These are phyloP conservation scores for Cytospora schulzeri DNA, from an alignment of 2,329 filamentous ascomycete genomes.

Conservation along the genomic window DNA sequence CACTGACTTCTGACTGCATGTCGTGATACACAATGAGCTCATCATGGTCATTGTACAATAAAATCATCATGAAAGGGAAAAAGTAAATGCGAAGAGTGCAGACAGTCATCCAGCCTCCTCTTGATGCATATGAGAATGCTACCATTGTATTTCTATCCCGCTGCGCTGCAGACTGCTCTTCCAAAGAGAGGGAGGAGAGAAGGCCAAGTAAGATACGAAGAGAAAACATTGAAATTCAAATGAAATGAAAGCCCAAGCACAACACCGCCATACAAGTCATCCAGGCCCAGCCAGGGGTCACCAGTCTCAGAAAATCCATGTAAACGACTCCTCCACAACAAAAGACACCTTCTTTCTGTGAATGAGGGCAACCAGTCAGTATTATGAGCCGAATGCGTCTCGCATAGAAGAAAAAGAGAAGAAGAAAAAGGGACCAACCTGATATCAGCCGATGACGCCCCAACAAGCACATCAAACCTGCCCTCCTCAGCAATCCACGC, in stretches of 20 bases:
- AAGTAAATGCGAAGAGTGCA: too few species aligned
- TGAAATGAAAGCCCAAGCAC: constrained; percentile 13
- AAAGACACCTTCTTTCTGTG: constrained; percentile 43
- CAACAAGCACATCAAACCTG: constrained; percentile 61
- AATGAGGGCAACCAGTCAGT: constrained; percentile 27
- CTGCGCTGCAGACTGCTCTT: background rate
- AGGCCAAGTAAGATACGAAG: too few species aligned
- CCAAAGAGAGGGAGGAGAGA: constrained; percentile 35
- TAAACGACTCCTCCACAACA: constrained; percentile 65
- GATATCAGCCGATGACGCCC: constrained; percentile 64
- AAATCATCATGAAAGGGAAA: too few species aligned
- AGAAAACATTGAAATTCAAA: background rate
- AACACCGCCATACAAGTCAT: background rate
- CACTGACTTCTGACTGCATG: too few species aligned
- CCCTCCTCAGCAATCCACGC: constrained; percentile 70
- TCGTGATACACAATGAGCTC: too few species aligned
- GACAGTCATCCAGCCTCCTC: too few species aligned
- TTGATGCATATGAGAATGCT: background rate
- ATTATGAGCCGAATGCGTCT: constrained; percentile 12
- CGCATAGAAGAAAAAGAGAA: background rate
- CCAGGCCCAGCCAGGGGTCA: background rate
- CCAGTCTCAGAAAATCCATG: constrained; percentile 56
- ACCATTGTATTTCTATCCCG: background rate
- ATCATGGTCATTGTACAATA: too few species aligned
- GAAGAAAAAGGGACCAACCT: constrained; percentile 46